Evolutionary conservation across 306 rosid genomes (phyloP), one percentile per base, ranked within the genome.

Genomic region (Quillaja saponaria): DNA sequence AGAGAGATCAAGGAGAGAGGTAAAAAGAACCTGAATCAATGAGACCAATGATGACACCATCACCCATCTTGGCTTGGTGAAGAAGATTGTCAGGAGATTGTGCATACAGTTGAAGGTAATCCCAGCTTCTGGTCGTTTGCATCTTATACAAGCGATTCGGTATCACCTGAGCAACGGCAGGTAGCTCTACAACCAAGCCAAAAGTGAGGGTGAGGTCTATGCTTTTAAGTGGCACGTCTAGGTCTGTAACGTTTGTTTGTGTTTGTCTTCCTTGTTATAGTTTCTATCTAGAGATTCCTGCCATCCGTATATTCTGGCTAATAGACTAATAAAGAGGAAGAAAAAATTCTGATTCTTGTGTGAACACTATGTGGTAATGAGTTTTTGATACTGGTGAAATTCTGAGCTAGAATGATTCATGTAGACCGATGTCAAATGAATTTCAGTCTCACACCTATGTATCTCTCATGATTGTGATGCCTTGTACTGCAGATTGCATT

Each of bases 111-210:
- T 75, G 74, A 40, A 79, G 83, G 40, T 63, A 79, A 58, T 83
- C 85, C 88, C 85, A 83, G 44, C 85, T 83, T 63, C 85, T 73
- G 18, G 85, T 83, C 13, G 88, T 83, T 58, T 79, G 82, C 39
- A 76, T 73, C 68, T 61, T 74, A 34, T 69, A 59, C 16, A 83
- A 28, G 19, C 34, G 64, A 55, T 76, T 83, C 15, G 82, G 88
- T 9, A 83, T 70, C 49, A 80, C 85, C 63, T 54, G 71, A 25
- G 75, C 60, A 28, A 83, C 85, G n/a, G 35, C 72, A 19, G 82
- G 76, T 13, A 73, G 46, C 55, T 79, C 85, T 82, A 35, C 47
- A 51, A 54, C 8, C 47, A 55, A 75, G 6, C 14, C 28, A 50
- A 50, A 33, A 33, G 35, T 38, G 53, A 39, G 58, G 45, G 47